Evolutionary conservation across 2,329 filamentous ascomycete genomes (phyloP).

Genomic region (Ophiobolus disseminans): DNA sequence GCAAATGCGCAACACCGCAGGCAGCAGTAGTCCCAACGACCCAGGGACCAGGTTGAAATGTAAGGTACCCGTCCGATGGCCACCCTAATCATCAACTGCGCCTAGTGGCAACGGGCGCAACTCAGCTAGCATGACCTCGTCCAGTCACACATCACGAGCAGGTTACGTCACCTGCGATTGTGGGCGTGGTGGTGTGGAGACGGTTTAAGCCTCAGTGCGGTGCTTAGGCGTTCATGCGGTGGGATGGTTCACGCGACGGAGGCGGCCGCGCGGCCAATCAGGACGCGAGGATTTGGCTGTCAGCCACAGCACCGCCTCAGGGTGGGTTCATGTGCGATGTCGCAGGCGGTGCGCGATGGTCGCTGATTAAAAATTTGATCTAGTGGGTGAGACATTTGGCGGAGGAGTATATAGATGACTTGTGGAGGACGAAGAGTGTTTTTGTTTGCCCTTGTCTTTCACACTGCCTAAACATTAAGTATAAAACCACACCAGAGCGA

Average conservation of each 20-base stretch:
- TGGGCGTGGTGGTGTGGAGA: background rate
- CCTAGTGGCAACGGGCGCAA: slow-evolving; percentile 6
- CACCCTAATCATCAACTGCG: slow-evolving; percentile 3
- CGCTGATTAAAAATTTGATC: too few relatives aligned
- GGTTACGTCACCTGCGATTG: slow-evolving; percentile 2
- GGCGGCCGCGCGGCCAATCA: slow-evolving; percentile 9
- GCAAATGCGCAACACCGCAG: slow-evolving; percentile 1
- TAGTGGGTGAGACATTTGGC: slow-evolving; percentile 16
- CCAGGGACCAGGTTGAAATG: slow-evolving; percentile 4
- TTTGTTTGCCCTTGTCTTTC: slow-evolving; percentile 1
- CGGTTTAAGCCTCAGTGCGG: slow-evolving; percentile 1
- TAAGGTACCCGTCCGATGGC: slow-evolving; percentile 8
- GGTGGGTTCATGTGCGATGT: background rate
- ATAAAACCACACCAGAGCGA: background rate
- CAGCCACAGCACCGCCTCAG: slow-evolving; percentile 12
- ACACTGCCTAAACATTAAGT: too few relatives aligned
- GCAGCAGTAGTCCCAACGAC: slow-evolving; percentile 1
- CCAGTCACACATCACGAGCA: slow-evolving; percentile 7
- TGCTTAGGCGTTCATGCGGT: slow-evolving; percentile 11
- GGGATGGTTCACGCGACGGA: slow-evolving; percentile 6
- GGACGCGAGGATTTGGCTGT: background rate
- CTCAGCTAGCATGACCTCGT: slow-evolving; percentile 2
- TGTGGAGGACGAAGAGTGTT: background rate
- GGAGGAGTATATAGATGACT: slow-evolving; percentile 11
- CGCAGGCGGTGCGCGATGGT: slow-evolving; percentile 15